Percentiles rank a stretch among this genome's conserved stretches.
These are phyloP conservation scores for Lentinula lateritia DNA, from an alignment of 768 basidiomycete species.

Conservation along the genomic window DNA sequence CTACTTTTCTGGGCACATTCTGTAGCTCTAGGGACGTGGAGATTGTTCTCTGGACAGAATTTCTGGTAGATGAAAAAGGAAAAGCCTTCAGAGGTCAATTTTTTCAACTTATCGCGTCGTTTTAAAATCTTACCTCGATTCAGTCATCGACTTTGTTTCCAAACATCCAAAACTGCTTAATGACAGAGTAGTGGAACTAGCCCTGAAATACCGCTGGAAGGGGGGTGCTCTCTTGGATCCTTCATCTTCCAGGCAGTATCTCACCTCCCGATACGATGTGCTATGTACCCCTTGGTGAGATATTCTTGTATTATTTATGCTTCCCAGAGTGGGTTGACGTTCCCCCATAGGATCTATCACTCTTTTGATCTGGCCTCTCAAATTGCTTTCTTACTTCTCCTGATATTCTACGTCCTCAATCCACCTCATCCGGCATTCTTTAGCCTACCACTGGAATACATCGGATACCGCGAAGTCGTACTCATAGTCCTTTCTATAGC, in stretches of 20 bases:
- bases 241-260: conserved; percentile 5
- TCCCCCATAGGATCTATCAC: conserved; percentile 33
- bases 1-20: conserved; percentile 33
- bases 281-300: conserved; percentile 42
- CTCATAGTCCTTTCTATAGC: conserved; percentile 35
- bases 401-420: conserved; percentile 34
- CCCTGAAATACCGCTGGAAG: conserved; percentile 36
- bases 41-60: conserved; percentile 42
- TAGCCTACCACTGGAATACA: conserved; percentile 11
- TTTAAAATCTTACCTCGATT: neutral
- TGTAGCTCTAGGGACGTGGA: conserved; percentile 37
- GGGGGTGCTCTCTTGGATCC: conserved; percentile 12
- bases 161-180: conserved; percentile 24
- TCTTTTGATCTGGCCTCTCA: conserved; percentile 34
- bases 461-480: conserved; percentile 28
- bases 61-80: conserved; percentile 23
- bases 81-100: conserved; percentile 23
- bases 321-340: neutral
- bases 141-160: conserved; percentile 39
- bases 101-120: neutral
- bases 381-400: conserved; percentile 31
- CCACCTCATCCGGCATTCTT: conserved; percentile 31
- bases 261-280: conserved; percentile 26
- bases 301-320: neutral
- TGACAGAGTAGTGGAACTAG: conserved; percentile 36